Base-by-base conservation (phyloP, 2,329 filamentous ascomycete genomes). In the Clonostachys byssicola region DNA sequence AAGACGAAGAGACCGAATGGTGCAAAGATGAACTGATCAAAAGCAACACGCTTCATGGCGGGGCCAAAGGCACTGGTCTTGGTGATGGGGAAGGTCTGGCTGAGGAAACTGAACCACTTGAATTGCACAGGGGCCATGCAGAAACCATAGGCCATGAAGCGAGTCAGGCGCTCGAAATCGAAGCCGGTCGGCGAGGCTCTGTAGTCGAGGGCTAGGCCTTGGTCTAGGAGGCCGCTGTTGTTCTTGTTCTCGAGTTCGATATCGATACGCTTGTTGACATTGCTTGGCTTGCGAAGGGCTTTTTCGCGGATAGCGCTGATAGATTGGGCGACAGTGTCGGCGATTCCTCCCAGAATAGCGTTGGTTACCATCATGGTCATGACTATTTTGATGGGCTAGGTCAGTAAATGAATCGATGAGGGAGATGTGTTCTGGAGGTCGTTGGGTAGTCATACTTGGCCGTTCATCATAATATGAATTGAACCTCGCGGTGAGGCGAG, bases 301-400 rank as follows among this genome's bases (percentile, higher is more conserved):
- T 82, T 81, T 62, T 86, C 70, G 49, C 88, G 85, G 50, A 96
- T 80, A 17, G 91, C 83, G 4, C 94, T 95, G 63, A 99, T 88
- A 49, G 88, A 85, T 68, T 99, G 94, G 49, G 94, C 94, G 43
- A 95, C 89, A 34, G 94, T 97, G 68, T 99, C 94, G 67, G 94
- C 94, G 56, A 99, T 86, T 58, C 94, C 94, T 71, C 90, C 91
- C 49, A 99, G 83, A 48, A 97, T 86, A 56, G 94, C 89, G 73
- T 99, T 99, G 65, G 92, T 96, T 63, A 96, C 89, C 92, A 99
- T 99, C 70, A 95, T 99, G 52, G 94, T 99, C 60, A 99, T 81
- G 40, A 99, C 89, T 88, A 63, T 49, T 45, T 36, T 49, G 34
- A n/a, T 23, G 33, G 34, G 48, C 43, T 45, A 18, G 5, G 46